Base-by-base conservation (phyloP, 441 rosid genomes). In the Croton laevigatus region DNA sequence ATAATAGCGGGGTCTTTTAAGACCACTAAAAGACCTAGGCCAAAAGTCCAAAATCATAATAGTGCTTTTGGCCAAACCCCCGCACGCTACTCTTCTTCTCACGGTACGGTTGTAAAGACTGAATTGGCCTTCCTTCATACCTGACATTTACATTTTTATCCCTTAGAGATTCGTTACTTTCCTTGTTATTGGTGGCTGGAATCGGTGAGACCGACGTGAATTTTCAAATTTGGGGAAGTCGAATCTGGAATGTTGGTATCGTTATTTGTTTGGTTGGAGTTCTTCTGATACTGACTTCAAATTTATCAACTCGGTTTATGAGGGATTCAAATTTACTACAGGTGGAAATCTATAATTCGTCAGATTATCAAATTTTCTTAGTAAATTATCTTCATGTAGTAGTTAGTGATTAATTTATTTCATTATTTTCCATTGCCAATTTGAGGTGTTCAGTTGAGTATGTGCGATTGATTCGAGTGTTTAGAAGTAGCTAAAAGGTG, bases 141-240 rank as follows among this genome's bases (percentile, higher is more conserved):
- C 16, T 57, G 32, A 46, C 6, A 44, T 70, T 60, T 27, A 48
- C 73, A 8, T 13, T 46, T 16, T 34, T 48, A 45, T 46, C 8
- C 20, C 59, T 27, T 58, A 4, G 13, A 12, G 60, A 66, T 10
- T 67, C 34, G 49, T 53, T 67, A 5, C 42, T 20, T 42, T 42
- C 42, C 17, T 6, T 59, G n/a, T 16, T 17, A 10, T 22, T 36
- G 37, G 19, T 48, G 57, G 57, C 37, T 65, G 57, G 42, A 44
- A 65, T 65, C 68, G 38, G 68, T 49, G 68, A 46, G 10, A 40
- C 61, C 36, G 19, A 38, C 2, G 5, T 55, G 13, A 48, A 65
- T 65, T 66, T 62, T 69, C 68, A 66, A 60, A 20, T 70, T 73
- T 54, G 57, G 58, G 77, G 69, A 76, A 70, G 75, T 76, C 66